phyloP scores from a whole-genome alignment of 1,139 yeast species.

The Saccharomyces hybrid region DNA sequence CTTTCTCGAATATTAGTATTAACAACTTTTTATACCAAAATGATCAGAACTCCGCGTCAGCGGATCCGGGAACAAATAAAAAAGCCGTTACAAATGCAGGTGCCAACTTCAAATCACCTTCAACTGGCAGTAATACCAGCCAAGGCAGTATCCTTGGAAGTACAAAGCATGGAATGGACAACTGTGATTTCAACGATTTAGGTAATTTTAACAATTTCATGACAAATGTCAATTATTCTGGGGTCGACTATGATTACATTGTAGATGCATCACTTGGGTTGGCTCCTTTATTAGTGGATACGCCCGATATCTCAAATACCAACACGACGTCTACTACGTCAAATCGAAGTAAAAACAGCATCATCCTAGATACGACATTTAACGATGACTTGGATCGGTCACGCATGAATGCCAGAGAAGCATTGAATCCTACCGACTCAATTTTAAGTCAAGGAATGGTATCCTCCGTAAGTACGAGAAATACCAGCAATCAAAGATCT shows the following conservation, averaged over 20 bases:
- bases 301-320: conserved; percentile 9
- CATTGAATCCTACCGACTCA: not conserved
- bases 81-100: not conserved
- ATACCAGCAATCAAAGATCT: not conserved
- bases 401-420: not conserved
- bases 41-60: not conserved
- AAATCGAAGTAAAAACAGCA: not conserved
- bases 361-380: not conserved
- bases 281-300: conserved; percentile 28
- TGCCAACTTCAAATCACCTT: not conserved
- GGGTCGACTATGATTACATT: conserved; percentile 19
- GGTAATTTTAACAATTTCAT: not conserved
- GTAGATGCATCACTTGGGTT: conserved; percentile 31
- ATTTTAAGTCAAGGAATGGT: not conserved
- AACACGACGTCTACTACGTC: not conserved
- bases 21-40: not conserved
- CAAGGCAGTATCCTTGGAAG: not conserved
- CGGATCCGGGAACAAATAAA: not conserved
- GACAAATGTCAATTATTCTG: not conserved
- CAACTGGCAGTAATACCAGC: not conserved
- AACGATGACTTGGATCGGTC: not conserved
- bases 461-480: not conserved
- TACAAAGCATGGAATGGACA: not conserved
- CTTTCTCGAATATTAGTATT: not conserved
- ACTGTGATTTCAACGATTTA: not conserved